Conservation (phyloP, 2,329 filamentous ascomycete genomes). For the Mycosphaerella sp. region DNA sequence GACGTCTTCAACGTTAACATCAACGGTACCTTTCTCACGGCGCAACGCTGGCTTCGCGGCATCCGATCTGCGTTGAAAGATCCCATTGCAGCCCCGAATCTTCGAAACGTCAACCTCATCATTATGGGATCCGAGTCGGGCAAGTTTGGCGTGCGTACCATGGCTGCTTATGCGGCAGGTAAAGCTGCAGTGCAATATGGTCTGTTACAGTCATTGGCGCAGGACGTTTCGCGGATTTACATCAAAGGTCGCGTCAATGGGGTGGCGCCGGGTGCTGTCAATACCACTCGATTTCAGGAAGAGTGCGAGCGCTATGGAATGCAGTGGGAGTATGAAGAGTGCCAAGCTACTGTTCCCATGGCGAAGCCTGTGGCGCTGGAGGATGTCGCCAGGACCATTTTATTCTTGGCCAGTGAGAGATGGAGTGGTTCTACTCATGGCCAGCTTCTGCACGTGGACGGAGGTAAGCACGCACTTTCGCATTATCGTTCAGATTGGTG, state of each 20-base stretch:
- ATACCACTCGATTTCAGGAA: slow-evolving; percentile 39
- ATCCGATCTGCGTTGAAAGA: slow-evolving; percentile 28
- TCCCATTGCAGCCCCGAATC: slow-evolving; percentile 1
- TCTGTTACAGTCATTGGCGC: slow-evolving; percentile 38
- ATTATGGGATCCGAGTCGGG: slow-evolving; percentile 44
- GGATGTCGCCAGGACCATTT: slow-evolving; percentile 40
- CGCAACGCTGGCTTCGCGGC: slow-evolving; percentile 39
- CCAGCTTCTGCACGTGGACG: slow-evolving; percentile 42
- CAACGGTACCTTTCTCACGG: slow-evolving; percentile 40
- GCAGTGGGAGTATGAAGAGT: slow-evolving; percentile 38
- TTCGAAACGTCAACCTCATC: slow-evolving; percentile 38
- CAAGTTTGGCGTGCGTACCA: slow-evolving; percentile 39
- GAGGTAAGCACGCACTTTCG: background rate
- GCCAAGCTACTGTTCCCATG: slow-evolving; percentile 40
- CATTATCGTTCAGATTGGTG: too few relatives aligned
- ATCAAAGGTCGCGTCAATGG: slow-evolving; percentile 40
- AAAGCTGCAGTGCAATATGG: slow-evolving; percentile 45
- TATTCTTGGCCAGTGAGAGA: slow-evolving; percentile 44
- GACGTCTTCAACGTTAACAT: slow-evolving; percentile 41
- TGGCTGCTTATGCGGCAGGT: slow-evolving; percentile 41
- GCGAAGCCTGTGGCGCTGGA: slow-evolving; percentile 36
- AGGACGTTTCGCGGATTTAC: slow-evolving; percentile 37
- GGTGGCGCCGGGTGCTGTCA: slow-evolving; percentile 43
- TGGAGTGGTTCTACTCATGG: slow-evolving; percentile 43
- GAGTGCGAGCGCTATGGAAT: slow-evolving; percentile 37